Percentiles rank a stretch among this genome's conserved stretches.
phyloP scores from a whole-genome alignment of 2,329 filamentous ascomycete genomes.

The Hymenoscyphus repandus region DNA sequence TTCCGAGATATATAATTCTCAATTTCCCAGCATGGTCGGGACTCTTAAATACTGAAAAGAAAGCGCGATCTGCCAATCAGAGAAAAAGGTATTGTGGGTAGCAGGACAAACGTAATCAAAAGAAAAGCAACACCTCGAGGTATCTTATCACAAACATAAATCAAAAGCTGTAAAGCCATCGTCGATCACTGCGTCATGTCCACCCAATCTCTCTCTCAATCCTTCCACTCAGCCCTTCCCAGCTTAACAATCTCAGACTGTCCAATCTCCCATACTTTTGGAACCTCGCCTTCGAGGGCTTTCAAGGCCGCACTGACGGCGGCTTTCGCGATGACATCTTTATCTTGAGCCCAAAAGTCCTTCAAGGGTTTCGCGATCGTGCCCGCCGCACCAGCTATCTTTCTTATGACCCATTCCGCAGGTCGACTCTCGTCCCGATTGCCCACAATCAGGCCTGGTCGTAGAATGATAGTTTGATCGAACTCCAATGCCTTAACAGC shows the following conservation, averaged over 20 bases:
- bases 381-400: conserved; percentile 51
- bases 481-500: conserved; percentile 67
- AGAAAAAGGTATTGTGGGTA: too few relatives aligned
- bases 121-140: too few relatives aligned
- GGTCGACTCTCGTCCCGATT: conserved; percentile 56
- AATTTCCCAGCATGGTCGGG: too few relatives aligned
- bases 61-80: too few relatives aligned
- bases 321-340: conserved; percentile 51
- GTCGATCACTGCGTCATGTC: too few relatives aligned
- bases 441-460: conserved; percentile 74
- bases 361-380: conserved; percentile 49
- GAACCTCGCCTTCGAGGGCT: conserved; percentile 38
- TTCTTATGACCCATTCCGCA: conserved; percentile 51
- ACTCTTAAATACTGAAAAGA: too few relatives aligned
- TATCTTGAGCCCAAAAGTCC: conserved; percentile 62
- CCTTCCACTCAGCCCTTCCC: conserved; percentile 39
- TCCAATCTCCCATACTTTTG: conserved; percentile 43
- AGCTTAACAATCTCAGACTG: conserved; percentile 46
- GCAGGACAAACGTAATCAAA: too few relatives aligned
- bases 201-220: too few relatives aligned
- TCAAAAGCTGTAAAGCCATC: too few relatives aligned
- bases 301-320: conserved; percentile 44
- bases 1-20: too few relatives aligned
- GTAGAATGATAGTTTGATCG: conserved; percentile 68
- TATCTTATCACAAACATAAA: too few relatives aligned